Percentiles rank a stretch among this genome's conserved stretches.
Conservation (phyloP, 1,284 basidiomycete species). For the Takashimella tepidaria region DNA sequence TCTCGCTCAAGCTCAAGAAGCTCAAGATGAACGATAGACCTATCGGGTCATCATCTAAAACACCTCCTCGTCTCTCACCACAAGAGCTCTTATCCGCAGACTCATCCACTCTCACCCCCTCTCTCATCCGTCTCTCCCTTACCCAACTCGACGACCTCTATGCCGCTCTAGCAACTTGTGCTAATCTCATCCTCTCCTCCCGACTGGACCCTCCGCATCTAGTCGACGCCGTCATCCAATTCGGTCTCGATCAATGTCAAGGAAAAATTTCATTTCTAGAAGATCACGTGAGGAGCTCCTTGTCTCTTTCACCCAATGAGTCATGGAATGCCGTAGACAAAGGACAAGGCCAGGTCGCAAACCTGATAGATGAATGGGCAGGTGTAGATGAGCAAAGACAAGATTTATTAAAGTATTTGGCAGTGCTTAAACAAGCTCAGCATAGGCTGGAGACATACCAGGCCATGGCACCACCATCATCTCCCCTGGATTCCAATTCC, state of each 20-base stretch:
- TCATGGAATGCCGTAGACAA: not conserved
- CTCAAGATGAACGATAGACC: not conserved
- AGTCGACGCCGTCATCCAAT: slow-evolving; percentile 30
- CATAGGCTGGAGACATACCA: slow-evolving; percentile 17
- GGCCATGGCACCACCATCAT: not conserved
- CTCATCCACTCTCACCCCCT: not conserved
- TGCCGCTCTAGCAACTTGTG: slow-evolving; percentile 9
- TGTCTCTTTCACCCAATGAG: not conserved
- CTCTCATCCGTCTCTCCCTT: slow-evolving; percentile 5
- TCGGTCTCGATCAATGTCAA: slow-evolving; percentile 19
- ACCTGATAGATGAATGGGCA: not conserved
- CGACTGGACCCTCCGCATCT: slow-evolving; percentile 12
- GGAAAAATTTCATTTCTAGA: slow-evolving; percentile 11
- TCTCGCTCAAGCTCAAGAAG: no score
- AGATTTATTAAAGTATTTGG: slow-evolving; percentile 6
- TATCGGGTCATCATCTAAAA: slow-evolving; percentile 7
- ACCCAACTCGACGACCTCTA: not conserved
- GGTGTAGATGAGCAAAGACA: slow-evolving; percentile 7
- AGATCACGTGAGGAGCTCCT: slow-evolving; percentile 11
- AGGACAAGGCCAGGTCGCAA: slow-evolving; percentile 4
- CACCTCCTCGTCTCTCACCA: not conserved
- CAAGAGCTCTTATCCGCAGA: slow-evolving; percentile 1
- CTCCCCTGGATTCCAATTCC: not conserved
- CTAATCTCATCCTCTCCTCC: slow-evolving; percentile 16
- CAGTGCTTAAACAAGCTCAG: slow-evolving; percentile 10